phyloP scores from a whole-genome alignment of 2,329 filamentous ascomycete species.

The Paecilomyces sp. region DNA sequence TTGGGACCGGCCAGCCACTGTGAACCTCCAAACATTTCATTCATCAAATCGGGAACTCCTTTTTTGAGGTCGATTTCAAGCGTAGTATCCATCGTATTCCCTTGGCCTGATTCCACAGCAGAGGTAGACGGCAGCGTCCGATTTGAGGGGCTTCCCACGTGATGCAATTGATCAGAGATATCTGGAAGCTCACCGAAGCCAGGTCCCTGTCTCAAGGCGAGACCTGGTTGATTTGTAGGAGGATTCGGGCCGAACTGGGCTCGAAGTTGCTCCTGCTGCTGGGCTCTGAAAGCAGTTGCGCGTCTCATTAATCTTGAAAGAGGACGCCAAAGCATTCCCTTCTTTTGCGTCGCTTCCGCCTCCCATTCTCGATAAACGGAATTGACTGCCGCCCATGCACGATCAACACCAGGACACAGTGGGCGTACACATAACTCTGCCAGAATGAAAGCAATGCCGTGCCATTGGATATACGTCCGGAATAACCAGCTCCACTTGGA shows the following conservation, averaged over 20 bases:
- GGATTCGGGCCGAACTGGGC: conserved; percentile 11
- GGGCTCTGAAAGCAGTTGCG: conserved; percentile 47
- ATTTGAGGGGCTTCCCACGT: not conserved
- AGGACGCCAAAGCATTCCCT: conserved; percentile 57
- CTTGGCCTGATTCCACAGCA: no score
- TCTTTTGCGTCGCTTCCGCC: conserved; percentile 31
- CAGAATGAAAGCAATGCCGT: conserved; percentile 55
- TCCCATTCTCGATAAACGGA: conserved; percentile 33
- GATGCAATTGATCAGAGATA: not conserved
- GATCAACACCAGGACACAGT: conserved; percentile 50
- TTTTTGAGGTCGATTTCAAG: not conserved
- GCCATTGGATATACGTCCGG: conserved; percentile 59
- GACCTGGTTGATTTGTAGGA: not conserved
- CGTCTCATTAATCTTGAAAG: conserved; percentile 54
- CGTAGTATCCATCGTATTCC: not conserved
- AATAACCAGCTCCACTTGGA: conserved; percentile 61
- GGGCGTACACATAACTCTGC: conserved; percentile 54
- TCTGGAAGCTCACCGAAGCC: not conserved
- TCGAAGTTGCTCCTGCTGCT: conserved; percentile 33
- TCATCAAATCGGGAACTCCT: not conserved
- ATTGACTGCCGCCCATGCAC: conserved; percentile 54
- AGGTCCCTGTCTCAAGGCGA: not conserved
- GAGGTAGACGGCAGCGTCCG: not conserved
- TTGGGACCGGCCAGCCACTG: not conserved
- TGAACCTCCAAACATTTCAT: not conserved